Conservation (phyloP, 176 grass and related monocot genomes). For the Elymus sibiricus region DNA sequence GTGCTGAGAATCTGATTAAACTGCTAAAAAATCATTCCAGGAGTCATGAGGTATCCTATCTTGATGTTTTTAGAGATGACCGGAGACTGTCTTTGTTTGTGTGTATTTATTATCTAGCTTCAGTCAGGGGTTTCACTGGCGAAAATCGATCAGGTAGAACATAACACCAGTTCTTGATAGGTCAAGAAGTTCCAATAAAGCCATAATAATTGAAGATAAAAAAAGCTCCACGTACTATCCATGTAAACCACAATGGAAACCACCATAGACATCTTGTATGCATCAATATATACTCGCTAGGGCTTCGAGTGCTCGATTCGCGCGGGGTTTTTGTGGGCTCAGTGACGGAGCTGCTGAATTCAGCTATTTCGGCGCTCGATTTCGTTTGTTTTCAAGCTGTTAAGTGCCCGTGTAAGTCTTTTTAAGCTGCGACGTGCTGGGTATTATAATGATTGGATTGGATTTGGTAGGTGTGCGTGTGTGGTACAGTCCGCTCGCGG, state of each 20-base stretch:
- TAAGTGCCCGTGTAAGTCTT: not conserved
- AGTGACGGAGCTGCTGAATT: slow-evolving; percentile 14
- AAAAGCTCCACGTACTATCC: too few species aligned
- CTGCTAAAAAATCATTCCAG: slow-evolving; percentile 95
- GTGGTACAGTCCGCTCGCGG: not conserved
- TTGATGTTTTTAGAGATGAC: not conserved
- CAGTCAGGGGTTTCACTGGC: not conserved
- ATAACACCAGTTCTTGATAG: too few species aligned
- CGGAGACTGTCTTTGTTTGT: not conserved
- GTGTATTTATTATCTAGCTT: not conserved
- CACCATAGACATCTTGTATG: too few species aligned
- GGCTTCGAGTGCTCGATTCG: too few species aligned
- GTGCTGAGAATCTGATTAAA: slow-evolving; percentile 89
- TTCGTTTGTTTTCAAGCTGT: not conserved
- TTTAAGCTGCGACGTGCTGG: not conserved
- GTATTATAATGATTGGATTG: slow-evolving; percentile 11
- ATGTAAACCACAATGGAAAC: too few species aligned
- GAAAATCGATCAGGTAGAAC: too few species aligned
- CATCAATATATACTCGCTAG: too few species aligned
- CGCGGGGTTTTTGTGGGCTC: too few species aligned
- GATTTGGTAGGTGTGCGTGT: not conserved
- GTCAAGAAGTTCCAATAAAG: too few species aligned
- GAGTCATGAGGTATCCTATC: slow-evolving; percentile 73
- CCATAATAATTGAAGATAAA: too few species aligned
- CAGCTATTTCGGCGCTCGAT: not conserved